A percentile compares a stretch with the other conserved stretches of the same genome.
These are phyloP conservation scores for Mycena sanguinolenta DNA, from an alignment of 768 basidiomycete species.

Conservation along the genomic window DNA sequence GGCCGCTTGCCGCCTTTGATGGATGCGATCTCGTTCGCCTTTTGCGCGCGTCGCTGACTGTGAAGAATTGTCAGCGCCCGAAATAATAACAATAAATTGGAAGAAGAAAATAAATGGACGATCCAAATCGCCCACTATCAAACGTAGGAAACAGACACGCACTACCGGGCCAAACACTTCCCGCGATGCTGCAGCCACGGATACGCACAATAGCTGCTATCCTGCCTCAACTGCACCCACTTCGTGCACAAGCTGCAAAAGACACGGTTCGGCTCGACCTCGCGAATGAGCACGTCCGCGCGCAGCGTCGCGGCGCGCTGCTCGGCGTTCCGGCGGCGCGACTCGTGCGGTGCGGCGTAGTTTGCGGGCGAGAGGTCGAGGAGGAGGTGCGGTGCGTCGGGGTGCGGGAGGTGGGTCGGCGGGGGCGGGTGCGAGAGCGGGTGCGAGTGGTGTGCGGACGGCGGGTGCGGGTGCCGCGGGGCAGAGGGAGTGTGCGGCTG, in stretches of 20 bases:
- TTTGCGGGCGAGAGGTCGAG: slow-evolving; percentile 71
- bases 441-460: slow-evolving; percentile 7
- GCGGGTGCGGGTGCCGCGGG: slow-evolving; percentile 42
- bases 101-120: background rate
- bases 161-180: slow-evolving; percentile 83
- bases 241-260: slow-evolving; percentile 83
- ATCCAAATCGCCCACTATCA: background rate
- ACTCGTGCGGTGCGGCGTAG: slow-evolving; percentile 72
- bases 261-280: slow-evolving; percentile 81
- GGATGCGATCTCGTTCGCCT: slow-evolving; percentile 66
- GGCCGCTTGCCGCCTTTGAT: slow-evolving; percentile 48
- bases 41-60: slow-evolving; percentile 71
- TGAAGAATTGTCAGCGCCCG: slow-evolving; percentile 12
- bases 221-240: slow-evolving; percentile 87
- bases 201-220: slow-evolving; percentile 84
- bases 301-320: slow-evolving; percentile 81
- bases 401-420: slow-evolving; percentile 42
- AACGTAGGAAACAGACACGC: slow-evolving; percentile 45
- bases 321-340: slow-evolving; percentile 81
- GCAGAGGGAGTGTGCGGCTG: slow-evolving; percentile 2
- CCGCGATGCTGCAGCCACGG: slow-evolving; percentile 85
- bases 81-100: background rate
- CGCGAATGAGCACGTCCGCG: slow-evolving; percentile 72
- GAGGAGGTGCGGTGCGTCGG: slow-evolving; percentile 54
- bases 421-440: slow-evolving; percentile 24